Evolutionary conservation across 306 rosid genomes (phyloP), one percentile per base, ranked within the genome.

Genomic region (Pyrus communis): DNA sequence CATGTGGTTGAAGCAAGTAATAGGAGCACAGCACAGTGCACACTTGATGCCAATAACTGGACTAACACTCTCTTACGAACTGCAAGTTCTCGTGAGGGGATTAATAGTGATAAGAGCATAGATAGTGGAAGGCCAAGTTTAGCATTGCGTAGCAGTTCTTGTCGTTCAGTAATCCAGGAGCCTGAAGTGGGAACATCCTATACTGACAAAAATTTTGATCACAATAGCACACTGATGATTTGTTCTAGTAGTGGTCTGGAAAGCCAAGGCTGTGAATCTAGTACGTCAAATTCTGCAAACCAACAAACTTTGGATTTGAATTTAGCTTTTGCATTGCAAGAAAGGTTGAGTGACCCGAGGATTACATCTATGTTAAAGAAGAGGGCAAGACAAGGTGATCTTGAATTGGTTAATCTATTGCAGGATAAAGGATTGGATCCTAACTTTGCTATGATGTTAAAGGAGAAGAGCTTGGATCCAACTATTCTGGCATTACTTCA

Each of bases 351-450:
- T 86, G 98, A 96, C 82, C 99, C 99, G 23, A 89, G 93, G 89
- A 88, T 96, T 70, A 89, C 98, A 76, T 91, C 93, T 68, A 87
- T 92, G 83, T 81, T 96, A 80, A 96, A 91, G 85, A 87, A 87
- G 80, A 89, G 90, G 70, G 82, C 89, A 62, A 89, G 96, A 76
- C 93, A 88, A 77, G 97, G 98, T 71, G 98, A 96, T 81, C 86
- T 73, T 61, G 99, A 92, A 67, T 82, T 96, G 52, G 90, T 92
- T 65, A 86, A 85, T 82, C 86, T 96, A 72, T 87, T 96, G 83
- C 93, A 96, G 75, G 93, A 96, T 88, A 96, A 96, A 85, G 99
- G 99, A 61, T 79, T 96, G 87, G 99, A 96, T 87, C 99, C 99
- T 23, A 96, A 96, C 91, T 96, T 96, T 87, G 99, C 93, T 72